Evolutionary conservation across 2,329 filamentous ascomycete species (phyloP).

Genomic region (Trichoderma breve): DNA sequence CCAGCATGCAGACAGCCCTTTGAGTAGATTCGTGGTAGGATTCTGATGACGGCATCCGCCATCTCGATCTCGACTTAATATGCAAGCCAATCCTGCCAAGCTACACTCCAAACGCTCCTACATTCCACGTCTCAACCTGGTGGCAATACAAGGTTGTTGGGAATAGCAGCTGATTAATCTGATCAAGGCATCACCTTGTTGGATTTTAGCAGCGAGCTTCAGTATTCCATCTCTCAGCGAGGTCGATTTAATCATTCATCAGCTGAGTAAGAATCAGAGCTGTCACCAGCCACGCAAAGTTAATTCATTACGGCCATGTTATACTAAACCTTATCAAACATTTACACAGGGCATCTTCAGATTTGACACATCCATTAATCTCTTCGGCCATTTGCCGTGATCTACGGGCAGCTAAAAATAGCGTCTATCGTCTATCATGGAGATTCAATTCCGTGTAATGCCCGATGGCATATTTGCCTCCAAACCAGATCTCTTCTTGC

Average conservation of each 20-base stretch:
- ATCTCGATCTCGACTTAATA: not conserved
- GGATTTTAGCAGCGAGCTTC: not conserved
- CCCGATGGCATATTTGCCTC: not conserved
- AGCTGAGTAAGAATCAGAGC: constrained; percentile 13
- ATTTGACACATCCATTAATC: not conserved
- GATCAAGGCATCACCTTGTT: not conserved
- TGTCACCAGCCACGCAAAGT: constrained; percentile 17
- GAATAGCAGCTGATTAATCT: not conserved
- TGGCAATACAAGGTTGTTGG: not conserved
- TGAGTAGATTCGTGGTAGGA: not conserved
- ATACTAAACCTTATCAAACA: constrained; percentile 10
- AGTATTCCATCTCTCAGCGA: not conserved
- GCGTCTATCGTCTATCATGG: not conserved
- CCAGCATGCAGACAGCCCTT: not conserved
- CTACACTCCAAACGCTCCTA: not conserved
- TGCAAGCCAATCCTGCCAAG: not conserved
- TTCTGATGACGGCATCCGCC: not conserved
- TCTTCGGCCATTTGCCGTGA: not conserved
- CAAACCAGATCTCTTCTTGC: not conserved
- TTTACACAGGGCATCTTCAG: not conserved
- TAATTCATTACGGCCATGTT: not conserved
- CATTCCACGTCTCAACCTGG: not conserved
- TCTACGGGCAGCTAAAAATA: constrained; percentile 11
- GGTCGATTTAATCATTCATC: not conserved
- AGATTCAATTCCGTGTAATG: not conserved